phyloP scores from a whole-genome alignment of 116 monocot genomes.

The Phalaenopsis hybrid region DNA sequence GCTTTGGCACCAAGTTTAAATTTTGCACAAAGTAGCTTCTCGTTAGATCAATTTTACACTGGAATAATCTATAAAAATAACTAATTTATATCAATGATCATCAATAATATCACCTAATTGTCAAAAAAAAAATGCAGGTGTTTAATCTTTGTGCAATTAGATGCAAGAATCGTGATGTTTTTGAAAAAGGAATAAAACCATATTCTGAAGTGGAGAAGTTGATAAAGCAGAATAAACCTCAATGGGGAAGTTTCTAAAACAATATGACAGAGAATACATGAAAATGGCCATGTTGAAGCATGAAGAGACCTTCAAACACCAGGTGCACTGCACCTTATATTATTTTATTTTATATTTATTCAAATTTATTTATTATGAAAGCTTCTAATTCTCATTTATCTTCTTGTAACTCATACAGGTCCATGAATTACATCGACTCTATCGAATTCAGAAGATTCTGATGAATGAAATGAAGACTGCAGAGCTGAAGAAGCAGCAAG shows the following conservation, averaged over 20 bases:
- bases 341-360: not conserved
- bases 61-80: not conserved
- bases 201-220: not conserved
- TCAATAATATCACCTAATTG: not conserved
- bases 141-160: not conserved
- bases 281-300: conserved; percentile 76
- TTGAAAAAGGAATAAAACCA: not conserved
- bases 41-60: not conserved
- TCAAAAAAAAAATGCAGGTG: not conserved
- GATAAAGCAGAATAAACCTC: conserved; percentile 3
- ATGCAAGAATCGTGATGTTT: not conserved
- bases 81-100: not conserved
- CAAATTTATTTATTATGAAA: not conserved
- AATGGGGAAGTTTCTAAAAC: conserved; percentile 34
- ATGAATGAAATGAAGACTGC: conserved; percentile 32
- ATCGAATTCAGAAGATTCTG: conserved; percentile 66
- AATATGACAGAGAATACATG: conserved; percentile 61
- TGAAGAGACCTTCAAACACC: conserved; percentile 74
- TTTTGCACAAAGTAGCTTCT: no score
- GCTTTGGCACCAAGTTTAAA: no score
- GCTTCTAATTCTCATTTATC: not conserved
- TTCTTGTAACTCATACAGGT: conserved; percentile 36
- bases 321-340: conserved; percentile 30
- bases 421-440: conserved; percentile 81
- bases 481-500: conserved; percentile 25